These are phyloP conservation scores for Neofusicoccum parvum DNA, from an alignment of 2,329 filamentous ascomycete genomes.

Conservation along the genomic window DNA sequence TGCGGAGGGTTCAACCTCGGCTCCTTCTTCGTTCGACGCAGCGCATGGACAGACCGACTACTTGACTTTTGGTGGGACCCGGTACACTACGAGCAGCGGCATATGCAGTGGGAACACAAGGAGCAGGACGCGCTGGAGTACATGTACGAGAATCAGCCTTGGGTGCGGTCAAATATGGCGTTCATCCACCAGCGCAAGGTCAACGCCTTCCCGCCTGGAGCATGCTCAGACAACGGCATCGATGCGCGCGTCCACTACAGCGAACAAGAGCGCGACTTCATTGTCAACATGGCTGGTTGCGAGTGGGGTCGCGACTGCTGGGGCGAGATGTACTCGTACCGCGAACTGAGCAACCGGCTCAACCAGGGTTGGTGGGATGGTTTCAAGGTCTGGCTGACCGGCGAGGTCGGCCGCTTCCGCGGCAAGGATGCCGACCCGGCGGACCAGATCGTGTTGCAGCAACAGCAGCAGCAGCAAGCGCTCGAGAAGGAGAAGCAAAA, in stretches of 20 bases:
- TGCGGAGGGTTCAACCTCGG: constrained; percentile 96
- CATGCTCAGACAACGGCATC: constrained; percentile 73
- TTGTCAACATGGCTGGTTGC: constrained; percentile 98
- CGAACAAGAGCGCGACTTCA: constrained; percentile 81
- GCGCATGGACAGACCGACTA: constrained; percentile 85
- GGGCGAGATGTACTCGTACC: constrained; percentile 96
- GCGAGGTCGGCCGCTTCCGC: constrained; percentile 9
- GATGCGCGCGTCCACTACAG: constrained; percentile 83
- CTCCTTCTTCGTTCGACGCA: constrained; percentile 87
- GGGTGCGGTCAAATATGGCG: constrained; percentile 84
- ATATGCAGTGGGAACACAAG: constrained; percentile 99
- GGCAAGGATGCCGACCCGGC: background rate
- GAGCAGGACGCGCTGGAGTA: constrained; percentile 95
- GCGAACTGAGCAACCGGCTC: constrained; percentile 84
- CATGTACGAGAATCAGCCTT: constrained; percentile 87
- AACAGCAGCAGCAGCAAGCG: background rate
- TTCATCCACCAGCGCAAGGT: constrained; percentile 91
- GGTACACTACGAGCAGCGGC: constrained; percentile 94
- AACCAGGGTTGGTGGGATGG: constrained; percentile 63
- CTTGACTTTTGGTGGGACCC: constrained; percentile 99
- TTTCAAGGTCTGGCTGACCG: background rate
- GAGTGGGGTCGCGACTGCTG: constrained; percentile 97
- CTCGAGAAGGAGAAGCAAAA: background rate
- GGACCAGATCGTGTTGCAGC: constrained; percentile 10
- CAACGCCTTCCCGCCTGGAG: constrained; percentile 90